Evolutionary conservation across 2,329 filamentous ascomycete species (phyloP).

Genomic region (Lachnellula occidentalis): DNA sequence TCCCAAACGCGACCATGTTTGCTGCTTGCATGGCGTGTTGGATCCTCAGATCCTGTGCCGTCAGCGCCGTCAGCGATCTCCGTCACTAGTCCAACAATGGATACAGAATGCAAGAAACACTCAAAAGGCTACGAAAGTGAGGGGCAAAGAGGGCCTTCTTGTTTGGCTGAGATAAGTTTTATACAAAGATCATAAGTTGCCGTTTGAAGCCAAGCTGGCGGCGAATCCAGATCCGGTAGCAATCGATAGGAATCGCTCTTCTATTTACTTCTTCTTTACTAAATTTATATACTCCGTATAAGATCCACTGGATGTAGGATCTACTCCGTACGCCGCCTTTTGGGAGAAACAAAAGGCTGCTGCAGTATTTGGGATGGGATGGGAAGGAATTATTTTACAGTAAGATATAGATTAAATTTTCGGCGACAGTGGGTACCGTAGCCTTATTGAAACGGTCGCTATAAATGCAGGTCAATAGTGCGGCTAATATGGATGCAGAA

Average conservation of each 20-base stretch:
- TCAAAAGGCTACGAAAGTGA: not conserved
- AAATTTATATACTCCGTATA: not conserved
- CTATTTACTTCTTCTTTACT: too few species aligned
- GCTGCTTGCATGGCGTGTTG: conserved; percentile 10
- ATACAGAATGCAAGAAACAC: not conserved
- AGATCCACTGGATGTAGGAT: not conserved
- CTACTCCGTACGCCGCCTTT: not conserved
- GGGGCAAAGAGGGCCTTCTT: not conserved
- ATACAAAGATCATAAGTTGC: not conserved
- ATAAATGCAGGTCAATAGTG: conserved; percentile 13
- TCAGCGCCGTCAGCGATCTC: conserved; percentile 9
- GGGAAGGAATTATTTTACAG: conserved; percentile 7
- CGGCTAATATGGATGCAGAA: conserved; percentile 18
- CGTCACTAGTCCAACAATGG: not conserved
- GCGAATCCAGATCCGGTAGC: not conserved
- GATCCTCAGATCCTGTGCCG: conserved; percentile 9
- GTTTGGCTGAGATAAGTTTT: not conserved
- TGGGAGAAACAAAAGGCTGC: not conserved
- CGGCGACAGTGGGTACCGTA: conserved; percentile 10
- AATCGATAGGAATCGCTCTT: not conserved
- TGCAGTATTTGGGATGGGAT: conserved; percentile 8
- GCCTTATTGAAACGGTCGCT: conserved; percentile 20
- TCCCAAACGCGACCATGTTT: conserved; percentile 22
- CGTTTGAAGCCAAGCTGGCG: not conserved
- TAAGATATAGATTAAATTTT: conserved; percentile 23